Conservation (phyloP, 805 yeast genomes). For the Yamadazyma akitaensis region DNA sequence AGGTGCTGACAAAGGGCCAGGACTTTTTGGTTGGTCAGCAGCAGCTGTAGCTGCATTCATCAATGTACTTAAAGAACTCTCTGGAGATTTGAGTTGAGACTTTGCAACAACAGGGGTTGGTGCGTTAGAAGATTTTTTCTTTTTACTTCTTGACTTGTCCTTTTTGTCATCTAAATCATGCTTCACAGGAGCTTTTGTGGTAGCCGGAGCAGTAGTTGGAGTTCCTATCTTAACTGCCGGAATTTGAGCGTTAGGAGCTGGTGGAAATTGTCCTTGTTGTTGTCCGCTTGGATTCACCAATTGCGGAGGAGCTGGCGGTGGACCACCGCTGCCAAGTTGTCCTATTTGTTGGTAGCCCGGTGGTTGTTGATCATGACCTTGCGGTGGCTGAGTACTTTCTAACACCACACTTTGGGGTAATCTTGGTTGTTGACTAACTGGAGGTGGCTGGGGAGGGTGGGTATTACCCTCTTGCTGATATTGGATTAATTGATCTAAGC, state of each 20-base stretch:
- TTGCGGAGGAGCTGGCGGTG: slow-evolving; percentile 9
- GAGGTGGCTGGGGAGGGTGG: slow-evolving; percentile 66
- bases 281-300: slow-evolving; percentile 2
- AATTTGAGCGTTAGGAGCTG: slow-evolving; percentile 3
- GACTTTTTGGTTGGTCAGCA: background rate
- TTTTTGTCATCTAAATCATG: slow-evolving; percentile 39
- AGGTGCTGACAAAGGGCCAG: background rate
- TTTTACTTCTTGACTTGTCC: slow-evolving; percentile 21
- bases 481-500: slow-evolving; percentile 80
- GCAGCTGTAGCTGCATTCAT: slow-evolving; percentile 26
- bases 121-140: slow-evolving; percentile 22
- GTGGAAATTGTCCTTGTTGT: slow-evolving; percentile 2
- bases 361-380: slow-evolving; percentile 16
- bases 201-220: slow-evolving; percentile 4
- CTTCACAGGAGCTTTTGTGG: slow-evolving; percentile 17
- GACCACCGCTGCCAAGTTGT: background rate
- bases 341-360: slow-evolving; percentile 7
- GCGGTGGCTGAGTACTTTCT: slow-evolving; percentile 34
- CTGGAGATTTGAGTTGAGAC: slow-evolving; percentile 10
- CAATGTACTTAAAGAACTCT: slow-evolving; percentile 22
- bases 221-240: slow-evolving; percentile 6
- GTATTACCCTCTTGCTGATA: slow-evolving; percentile 68
- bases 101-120: slow-evolving; percentile 16
- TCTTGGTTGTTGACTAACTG: slow-evolving; percentile 58
- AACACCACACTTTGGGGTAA: slow-evolving; percentile 66